Percentiles rank a stretch among this genome's conserved stretches.
Conservation (phyloP, 768 basidiomycete genomes). For the Lentinula sp. region DNA sequence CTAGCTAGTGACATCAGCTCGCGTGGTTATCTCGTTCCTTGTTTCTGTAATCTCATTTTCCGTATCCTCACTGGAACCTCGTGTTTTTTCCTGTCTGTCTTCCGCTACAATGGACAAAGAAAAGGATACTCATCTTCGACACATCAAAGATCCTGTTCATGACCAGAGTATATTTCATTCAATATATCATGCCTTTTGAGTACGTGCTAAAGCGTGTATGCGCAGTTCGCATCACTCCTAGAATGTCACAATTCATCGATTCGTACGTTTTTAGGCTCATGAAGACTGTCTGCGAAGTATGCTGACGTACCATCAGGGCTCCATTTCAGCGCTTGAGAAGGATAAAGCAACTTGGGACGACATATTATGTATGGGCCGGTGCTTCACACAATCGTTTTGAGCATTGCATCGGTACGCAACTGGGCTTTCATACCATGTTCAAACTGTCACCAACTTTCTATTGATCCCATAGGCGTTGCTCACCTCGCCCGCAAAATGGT, state of each 20-base stretch:
- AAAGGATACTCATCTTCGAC: neutral
- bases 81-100: too few species aligned
- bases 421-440: conserved; percentile 1
- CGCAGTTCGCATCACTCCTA: conserved; percentile 30
- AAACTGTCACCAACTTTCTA: neutral
- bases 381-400: conserved; percentile 82
- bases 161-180: conserved; percentile 27
- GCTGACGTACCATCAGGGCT: conserved; percentile 13
- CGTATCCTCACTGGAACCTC: too few species aligned
- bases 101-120: neutral
- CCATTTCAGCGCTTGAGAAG: conserved; percentile 67
- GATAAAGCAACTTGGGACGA: conserved; percentile 77
- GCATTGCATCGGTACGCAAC: conserved; percentile 63
- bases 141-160: conserved; percentile 34
- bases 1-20: neutral
- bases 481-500: conserved; percentile 65
- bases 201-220: conserved; percentile 10
- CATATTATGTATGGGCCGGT: conserved; percentile 70
- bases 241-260: conserved; percentile 49
- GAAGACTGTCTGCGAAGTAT: neutral
- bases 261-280: conserved; percentile 40
- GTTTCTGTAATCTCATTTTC: too few species aligned
- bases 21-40: neutral
- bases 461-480: conserved; percentile 54
- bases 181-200: neutral